Evolutionary conservation across 768 basidiomycete species (phyloP).

Genomic region (Russula emetica): DNA sequence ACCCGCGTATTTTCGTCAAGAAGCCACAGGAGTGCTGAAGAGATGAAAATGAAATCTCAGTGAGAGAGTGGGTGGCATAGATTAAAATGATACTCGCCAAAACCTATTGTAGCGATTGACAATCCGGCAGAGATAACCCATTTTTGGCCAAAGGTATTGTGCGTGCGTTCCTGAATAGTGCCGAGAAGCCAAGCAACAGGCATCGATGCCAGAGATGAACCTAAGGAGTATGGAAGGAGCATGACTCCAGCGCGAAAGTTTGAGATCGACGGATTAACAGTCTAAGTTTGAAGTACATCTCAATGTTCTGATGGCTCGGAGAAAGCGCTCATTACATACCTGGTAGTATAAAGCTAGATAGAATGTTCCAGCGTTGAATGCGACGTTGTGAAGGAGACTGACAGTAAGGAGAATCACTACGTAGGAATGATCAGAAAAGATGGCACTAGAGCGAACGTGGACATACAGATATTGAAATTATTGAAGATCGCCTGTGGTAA

Average conservation of each 20-base stretch:
- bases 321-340: slow-evolving; percentile 38
- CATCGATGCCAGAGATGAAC: slow-evolving; percentile 79
- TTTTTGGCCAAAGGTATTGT: slow-evolving; percentile 62
- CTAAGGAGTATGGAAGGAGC: slow-evolving; percentile 80
- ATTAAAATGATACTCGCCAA: slow-evolving; percentile 46
- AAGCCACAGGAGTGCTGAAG: slow-evolving; percentile 59
- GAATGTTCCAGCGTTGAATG: slow-evolving; percentile 81
- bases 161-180: slow-evolving; percentile 53
- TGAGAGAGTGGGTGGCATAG: background rate
- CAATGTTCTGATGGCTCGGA: background rate
- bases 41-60: background rate
- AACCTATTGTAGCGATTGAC: slow-evolving; percentile 61
- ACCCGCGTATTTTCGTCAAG: slow-evolving; percentile 51
- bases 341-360: slow-evolving; percentile 83
- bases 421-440: slow-evolving; percentile 22
- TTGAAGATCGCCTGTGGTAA: slow-evolving; percentile 64
- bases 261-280: slow-evolving; percentile 57
- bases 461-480: slow-evolving; percentile 55
- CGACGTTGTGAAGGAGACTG: slow-evolving; percentile 77
- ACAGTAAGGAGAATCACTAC: slow-evolving; percentile 66
- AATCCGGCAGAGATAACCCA: slow-evolving; percentile 60
- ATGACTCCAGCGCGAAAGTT: slow-evolving; percentile 69
- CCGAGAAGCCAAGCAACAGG: slow-evolving; percentile 82
- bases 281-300: slow-evolving; percentile 39
- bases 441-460: background rate